Base-by-base conservation (phyloP, 2,329 filamentous ascomycete species). In the Gnomoniopsis sp. region DNA sequence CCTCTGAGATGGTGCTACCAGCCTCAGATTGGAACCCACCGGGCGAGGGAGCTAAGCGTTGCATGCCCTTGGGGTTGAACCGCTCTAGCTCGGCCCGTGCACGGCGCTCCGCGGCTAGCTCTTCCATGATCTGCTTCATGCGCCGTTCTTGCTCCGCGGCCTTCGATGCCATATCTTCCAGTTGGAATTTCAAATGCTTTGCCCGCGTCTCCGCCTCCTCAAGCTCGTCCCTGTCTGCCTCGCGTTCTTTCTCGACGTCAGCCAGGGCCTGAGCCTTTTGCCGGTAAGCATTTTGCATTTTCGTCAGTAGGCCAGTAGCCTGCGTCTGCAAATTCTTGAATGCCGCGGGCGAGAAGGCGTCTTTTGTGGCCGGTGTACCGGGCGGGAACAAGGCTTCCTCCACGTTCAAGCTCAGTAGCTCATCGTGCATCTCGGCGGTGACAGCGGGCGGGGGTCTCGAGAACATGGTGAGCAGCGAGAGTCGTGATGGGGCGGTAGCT, bases 241-340 rank as follows among this genome's bases (percentile, higher is more conserved):
- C 78, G n/a, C 77, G 76, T 66, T 87, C 84, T 10, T 77, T 76
- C 33, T 75, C 74, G 11, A 84, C 64, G 46, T 86, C 83, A 12
- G 73, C 73, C 1, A 84, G 69, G n/a, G 78, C 74, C 0, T 74
- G 62, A 6, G 80, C 79, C 23, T 80, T 81, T 55, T 78, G 71
- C 50, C 81, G 80, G 68, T 87, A 88, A 33, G 84, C 85, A 12
- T 70, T 72, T 65, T 88, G 86, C 63, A 87, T 80, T 66, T 76
- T 80, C 22, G 72, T 74, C 23, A 88, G 68, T 4, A 87, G 71
- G 3, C 81, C 80, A 4, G 75, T 73, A 2, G 86, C 85, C 58
- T 83, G 85, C 62, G 74, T 71, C 59, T 84, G 82, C n/a, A 87
- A 74, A 66, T 84, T 86, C 67, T 84, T 85, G 71, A 80, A 88